Evolutionary conservation across 139 green algal genomes (phyloP), one percentile per base, ranked within the genome.

Genomic region (Coccomyxa sp.): DNA sequence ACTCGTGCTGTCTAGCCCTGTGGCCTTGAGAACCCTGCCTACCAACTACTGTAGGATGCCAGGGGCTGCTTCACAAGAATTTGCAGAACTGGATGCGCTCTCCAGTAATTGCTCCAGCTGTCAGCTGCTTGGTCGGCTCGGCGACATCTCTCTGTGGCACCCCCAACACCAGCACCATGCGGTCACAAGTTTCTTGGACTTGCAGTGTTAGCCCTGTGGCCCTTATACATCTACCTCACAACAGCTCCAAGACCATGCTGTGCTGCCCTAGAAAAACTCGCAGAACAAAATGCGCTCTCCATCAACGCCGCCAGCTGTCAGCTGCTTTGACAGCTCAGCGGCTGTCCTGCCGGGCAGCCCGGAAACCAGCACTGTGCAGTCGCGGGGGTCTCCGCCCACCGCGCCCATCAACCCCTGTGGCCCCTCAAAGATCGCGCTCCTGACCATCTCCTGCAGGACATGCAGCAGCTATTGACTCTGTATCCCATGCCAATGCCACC

Each of bases 221-320:
- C 44, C 44, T 14, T 27, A 58, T 14, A 58, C 44, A 58, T 58
- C 44, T 58, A 14, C 44, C 44, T 27, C 44, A 27, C 12, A 58
- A 14, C 44, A 58, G 44, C 44, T 27, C 12, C 14, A 14, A 10
- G 12, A 58, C 44, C 14, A 14, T 58, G 44, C 44, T 14, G 10
- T 58, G 44, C 14, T 27, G 12, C 44, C 10, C 44, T 50, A 91
- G 22, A 89, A 89, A 55, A 88, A 93, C n/a, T 93, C 89, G 55
- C 84, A 89, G 35, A 94, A 88, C 36, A 94, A 77, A n/a, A 94
- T 79, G 41, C 88, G 80, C 75, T 92, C 88, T 54, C 82, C 79
- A 0, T 73, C 54, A 0, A 94, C 81, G 24, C 90, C 90, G 39
- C 86, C 85, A 73, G 84, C 79, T 8, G 74, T 83, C 33, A 94